Conservation (phyloP, 306 rosid species). For the Bauhinia variegata region DNA sequence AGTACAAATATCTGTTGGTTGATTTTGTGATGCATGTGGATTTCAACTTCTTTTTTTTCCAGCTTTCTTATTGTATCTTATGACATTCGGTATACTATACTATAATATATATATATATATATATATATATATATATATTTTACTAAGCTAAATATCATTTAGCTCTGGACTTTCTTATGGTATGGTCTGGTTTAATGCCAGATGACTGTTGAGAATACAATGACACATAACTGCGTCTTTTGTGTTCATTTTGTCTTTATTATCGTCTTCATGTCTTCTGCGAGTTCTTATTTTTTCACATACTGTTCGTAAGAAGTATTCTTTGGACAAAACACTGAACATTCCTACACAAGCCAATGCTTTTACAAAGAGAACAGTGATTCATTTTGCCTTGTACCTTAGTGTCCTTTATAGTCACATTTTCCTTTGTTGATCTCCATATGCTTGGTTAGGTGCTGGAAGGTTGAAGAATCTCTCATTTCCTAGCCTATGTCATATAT, state of each 20-base stretch:
- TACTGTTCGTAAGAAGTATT: constrained; percentile 1
- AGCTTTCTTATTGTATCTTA: constrained; percentile 2
- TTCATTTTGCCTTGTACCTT: constrained; percentile 1
- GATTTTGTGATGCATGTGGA: constrained; percentile 50
- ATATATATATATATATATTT: too few relatives aligned
- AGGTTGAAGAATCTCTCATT: too few relatives aligned
- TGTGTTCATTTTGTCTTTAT: too few relatives aligned
- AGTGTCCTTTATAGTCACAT: too few relatives aligned
- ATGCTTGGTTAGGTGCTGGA: too few relatives aligned
- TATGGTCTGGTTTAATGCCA: background rate
- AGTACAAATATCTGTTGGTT: constrained; percentile 26
- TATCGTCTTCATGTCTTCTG: too few relatives aligned
- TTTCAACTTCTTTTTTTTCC: constrained; percentile 34
- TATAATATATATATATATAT: too few relatives aligned
- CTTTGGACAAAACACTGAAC: constrained; percentile 10
- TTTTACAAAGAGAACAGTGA: constrained; percentile 21
- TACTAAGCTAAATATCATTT: too few relatives aligned
- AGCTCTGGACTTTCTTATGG: constrained; percentile 4
- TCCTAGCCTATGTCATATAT: background rate
- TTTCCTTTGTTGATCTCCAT: too few relatives aligned
- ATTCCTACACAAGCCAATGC: constrained; percentile 24
- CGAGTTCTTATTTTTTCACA: too few relatives aligned
- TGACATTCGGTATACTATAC: background rate
- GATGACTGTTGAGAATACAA: background rate
- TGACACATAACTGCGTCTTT: background rate